Conservation (phyloP, 2,329 filamentous ascomycete species). For the Fusarium haematococcum region DNA sequence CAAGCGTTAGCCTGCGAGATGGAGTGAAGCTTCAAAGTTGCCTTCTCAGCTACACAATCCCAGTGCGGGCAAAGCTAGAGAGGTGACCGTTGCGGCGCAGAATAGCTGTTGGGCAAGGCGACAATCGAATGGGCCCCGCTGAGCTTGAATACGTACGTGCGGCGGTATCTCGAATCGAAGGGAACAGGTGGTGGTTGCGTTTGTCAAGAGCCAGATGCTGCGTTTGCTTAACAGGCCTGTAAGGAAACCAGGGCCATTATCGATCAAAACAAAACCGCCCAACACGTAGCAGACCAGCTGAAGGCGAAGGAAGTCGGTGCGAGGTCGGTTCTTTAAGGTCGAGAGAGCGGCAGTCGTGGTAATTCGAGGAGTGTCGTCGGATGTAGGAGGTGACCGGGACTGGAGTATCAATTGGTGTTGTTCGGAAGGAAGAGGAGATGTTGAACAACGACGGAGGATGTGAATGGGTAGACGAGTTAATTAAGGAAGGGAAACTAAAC, state of each 20-base stretch:
- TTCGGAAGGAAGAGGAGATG: constrained; percentile 5
- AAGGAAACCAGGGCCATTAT: constrained; percentile 42
- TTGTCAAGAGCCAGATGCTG: constrained; percentile 27
- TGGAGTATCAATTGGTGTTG: constrained; percentile 27
- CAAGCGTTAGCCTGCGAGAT: neutral
- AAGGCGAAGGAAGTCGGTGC: constrained; percentile 19
- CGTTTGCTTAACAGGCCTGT: constrained; percentile 33
- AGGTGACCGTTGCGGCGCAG: neutral
- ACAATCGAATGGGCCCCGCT: constrained; percentile 22
- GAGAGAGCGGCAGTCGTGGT: constrained; percentile 3
- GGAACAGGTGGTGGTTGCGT: constrained; percentile 12
- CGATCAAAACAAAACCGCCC: constrained; percentile 28
- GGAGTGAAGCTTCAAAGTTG: constrained; percentile 17
- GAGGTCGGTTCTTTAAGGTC: constrained; percentile 11
- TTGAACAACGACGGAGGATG: constrained; percentile 12
- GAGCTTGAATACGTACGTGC: constrained; percentile 3
- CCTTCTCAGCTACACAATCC: neutral
- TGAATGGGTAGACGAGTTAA: constrained; percentile 9
- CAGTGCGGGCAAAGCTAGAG: neutral
- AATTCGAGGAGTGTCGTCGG: constrained; percentile 7
- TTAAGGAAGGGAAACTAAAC: constrained; percentile 19
- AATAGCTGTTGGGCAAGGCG: constrained; percentile 15
- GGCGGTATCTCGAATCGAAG: constrained; percentile 4
- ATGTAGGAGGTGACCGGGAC: constrained; percentile 9
- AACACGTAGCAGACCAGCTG: constrained; percentile 22